Conservation (phyloP, 768 basidiomycete species). For the Russula sp. region DNA sequence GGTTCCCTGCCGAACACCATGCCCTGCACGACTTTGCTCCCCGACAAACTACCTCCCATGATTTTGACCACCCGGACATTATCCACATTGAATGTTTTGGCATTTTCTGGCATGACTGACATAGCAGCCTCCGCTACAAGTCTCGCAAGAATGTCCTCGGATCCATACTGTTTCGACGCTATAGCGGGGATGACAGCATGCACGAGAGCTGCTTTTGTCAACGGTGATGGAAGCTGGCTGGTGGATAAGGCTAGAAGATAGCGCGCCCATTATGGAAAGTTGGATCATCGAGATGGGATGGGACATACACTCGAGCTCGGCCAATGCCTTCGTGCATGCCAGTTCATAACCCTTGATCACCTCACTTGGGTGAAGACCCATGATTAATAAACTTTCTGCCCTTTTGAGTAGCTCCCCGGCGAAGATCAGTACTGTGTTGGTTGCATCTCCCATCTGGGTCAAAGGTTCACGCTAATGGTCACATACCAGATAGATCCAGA, state of each 20-base stretch:
- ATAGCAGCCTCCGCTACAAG: constrained; percentile 93
- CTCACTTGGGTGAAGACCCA: constrained; percentile 97
- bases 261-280: constrained; percentile 2
- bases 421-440: constrained; percentile 91
- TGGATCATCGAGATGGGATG: not conserved
- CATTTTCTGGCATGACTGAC: constrained; percentile 83
- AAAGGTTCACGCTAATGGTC: not conserved
- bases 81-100: constrained; percentile 95
- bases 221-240: constrained; percentile 62
- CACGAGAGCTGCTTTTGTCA: constrained; percentile 62
- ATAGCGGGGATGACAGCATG: constrained; percentile 85
- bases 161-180: constrained; percentile 96
- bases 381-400: constrained; percentile 84
- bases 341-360: constrained; percentile 94
- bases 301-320: constrained; percentile 84
- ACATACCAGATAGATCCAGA: not conserved
- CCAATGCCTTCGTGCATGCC: constrained; percentile 73
- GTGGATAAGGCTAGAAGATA: constrained; percentile 55
- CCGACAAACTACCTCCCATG: constrained; percentile 84
- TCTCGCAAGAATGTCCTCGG: constrained; percentile 71
- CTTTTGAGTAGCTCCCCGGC: constrained; percentile 94
- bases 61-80: constrained; percentile 98
- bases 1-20: constrained; percentile 99
- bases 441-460: constrained; percentile 88
- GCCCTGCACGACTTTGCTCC: constrained; percentile 85